Evolutionary conservation across 306 rosid species (phyloP).

Genomic region (Hylodesmum podocarpum): DNA sequence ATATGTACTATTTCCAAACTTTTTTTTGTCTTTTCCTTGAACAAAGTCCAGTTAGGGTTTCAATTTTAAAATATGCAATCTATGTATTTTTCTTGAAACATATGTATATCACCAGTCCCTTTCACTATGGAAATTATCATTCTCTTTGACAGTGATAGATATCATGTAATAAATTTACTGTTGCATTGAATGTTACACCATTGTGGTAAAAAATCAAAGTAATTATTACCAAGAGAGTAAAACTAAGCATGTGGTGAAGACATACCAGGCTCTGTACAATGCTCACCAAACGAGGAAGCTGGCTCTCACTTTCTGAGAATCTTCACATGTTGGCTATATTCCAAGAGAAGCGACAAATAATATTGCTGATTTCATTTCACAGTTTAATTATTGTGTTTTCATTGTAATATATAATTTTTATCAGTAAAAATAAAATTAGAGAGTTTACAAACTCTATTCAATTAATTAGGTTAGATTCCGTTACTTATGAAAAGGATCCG

Average conservation of each 20-base stretch:
- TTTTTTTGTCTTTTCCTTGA: neutral
- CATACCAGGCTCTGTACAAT: conserved; percentile 31
- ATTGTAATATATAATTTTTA: conserved; percentile 14
- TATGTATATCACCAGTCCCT: neutral
- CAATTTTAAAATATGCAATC: conserved; percentile 5
- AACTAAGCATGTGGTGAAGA: conserved; percentile 32
- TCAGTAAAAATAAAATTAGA: no score
- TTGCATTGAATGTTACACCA: conserved; percentile 30
- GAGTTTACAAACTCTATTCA: no score
- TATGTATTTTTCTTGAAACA: conserved; percentile 1
- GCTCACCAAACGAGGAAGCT: conserved; percentile 38
- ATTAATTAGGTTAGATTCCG: no score
- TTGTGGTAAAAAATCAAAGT: conserved; percentile 10
- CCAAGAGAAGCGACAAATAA: conserved; percentile 57
- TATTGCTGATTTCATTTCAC: conserved; percentile 24
- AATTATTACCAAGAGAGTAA: conserved; percentile 13
- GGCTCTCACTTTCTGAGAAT: conserved; percentile 53
- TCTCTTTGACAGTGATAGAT: neutral
- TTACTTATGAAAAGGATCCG: no score
- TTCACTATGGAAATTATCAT: neutral
- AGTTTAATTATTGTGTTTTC: conserved; percentile 31
- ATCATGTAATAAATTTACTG: conserved; percentile 29
- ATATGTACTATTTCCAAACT: conserved; percentile 7
- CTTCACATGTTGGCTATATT: conserved; percentile 61
- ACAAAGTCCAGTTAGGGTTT: conserved; percentile 9